Evolutionary conservation across 1,284 basidiomycete genomes (phyloP).

Genomic region (Apiotrichum veenhuisii): DNA sequence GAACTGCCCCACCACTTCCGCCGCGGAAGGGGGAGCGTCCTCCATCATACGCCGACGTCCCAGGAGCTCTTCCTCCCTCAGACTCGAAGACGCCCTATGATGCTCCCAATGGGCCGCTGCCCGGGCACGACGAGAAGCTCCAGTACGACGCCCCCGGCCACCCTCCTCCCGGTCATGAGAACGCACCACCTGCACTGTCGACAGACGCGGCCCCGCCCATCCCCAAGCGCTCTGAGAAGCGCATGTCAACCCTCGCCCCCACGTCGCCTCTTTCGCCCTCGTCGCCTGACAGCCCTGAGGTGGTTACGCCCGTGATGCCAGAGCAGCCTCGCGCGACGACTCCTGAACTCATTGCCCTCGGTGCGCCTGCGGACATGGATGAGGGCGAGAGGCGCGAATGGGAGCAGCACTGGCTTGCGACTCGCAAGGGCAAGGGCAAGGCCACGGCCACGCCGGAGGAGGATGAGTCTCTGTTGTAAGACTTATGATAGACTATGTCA

Average conservation of each 20-base stretch:
- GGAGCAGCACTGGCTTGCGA: constrained; percentile 3
- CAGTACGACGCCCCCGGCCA: neutral
- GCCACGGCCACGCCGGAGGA: no score
- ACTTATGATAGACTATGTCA: no score
- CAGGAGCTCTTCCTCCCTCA: neutral
- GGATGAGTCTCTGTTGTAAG: no score
- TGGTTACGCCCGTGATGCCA: neutral
- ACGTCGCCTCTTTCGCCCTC: neutral
- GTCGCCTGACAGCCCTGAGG: neutral
- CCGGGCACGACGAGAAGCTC: neutral
- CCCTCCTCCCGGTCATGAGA: neutral
- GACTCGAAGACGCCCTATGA: no score
- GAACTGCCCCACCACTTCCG: neutral
- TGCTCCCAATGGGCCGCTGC: no score
- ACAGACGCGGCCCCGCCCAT: no score
- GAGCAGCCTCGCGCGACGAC: neutral
- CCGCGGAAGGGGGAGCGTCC: neutral
- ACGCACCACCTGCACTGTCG: neutral
- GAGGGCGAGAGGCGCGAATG: constrained; percentile 10
- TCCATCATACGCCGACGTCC: neutral
- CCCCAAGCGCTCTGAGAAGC: no score
- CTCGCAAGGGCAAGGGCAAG: no score
- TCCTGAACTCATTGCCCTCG: neutral
- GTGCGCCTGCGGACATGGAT: constrained; percentile 5
- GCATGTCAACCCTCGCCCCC: neutral